These are phyloP conservation scores for Argentina anserina DNA, from an alignment of 306 rosid genomes.

Conservation along the genomic window DNA sequence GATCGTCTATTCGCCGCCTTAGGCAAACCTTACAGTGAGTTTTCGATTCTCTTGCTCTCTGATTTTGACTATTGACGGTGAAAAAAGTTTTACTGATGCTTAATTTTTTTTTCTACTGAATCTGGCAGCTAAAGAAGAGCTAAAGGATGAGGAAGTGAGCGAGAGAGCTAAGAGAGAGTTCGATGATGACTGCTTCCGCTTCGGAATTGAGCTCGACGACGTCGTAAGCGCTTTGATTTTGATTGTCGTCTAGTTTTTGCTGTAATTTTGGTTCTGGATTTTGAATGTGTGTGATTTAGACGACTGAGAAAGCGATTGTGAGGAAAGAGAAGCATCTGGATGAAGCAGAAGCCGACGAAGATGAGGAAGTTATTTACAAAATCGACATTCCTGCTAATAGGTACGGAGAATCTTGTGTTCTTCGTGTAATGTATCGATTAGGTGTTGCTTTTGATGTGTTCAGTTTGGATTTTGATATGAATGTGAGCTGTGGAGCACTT, in stretches of 20 bases:
- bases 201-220: conserved; percentile 91
- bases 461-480: not conserved
- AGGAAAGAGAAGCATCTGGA: conserved; percentile 82
- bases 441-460: not conserved
- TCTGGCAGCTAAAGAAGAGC: conserved; percentile 56
- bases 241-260: not conserved
- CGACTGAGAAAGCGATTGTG: conserved; percentile 82
- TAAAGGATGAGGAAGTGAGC: not conserved
- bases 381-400: not conserved
- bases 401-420: not conserved
- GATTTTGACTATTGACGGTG: not conserved
- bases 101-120: conserved; percentile 9
- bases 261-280: too few relatives aligned
- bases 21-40: conserved; percentile 73
- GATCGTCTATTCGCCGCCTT: conserved; percentile 75
- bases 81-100: not conserved
- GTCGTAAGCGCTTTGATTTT: conserved; percentile 46
- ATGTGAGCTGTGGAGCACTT: not conserved
- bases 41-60: conserved; percentile 1
- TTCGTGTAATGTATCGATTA: not conserved
- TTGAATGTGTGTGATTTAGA: conserved; percentile 30
- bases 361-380: conserved; percentile 55
- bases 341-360: conserved; percentile 45
- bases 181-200: conserved; percentile 81
- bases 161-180: conserved; percentile 38